Base-by-base conservation (phyloP, 768 basidiomycete species). In the Phallus indusiatus region DNA sequence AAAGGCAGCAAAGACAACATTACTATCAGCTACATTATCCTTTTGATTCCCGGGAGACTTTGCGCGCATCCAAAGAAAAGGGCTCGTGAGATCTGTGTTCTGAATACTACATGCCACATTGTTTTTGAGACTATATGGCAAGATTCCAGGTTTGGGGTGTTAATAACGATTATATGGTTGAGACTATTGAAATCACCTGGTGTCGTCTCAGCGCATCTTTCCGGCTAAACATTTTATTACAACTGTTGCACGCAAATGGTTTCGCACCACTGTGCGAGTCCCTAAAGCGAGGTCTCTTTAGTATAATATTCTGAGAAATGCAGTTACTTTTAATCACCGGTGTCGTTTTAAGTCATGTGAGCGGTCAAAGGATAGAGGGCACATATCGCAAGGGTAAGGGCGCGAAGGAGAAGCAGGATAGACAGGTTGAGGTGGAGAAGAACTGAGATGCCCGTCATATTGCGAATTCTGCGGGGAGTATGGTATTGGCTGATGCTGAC, bases 141-240 rank as follows among this genome's bases (percentile, higher is more conserved):
- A 47, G 55, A 60, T 62, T 20, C 63, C 28, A 36, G 62, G 62
- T 48, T 53, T 48, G 58, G 28, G 35, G 14, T 28, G 42, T 55
- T 47, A 24, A 47, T 57, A 60, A 47, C 36, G 60, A 24, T 60
- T 24, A 36, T 37, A 21, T 18, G 49, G 34, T 42, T 10, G n/a
- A 14, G 53, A 55, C 20, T 47, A 56, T n/a, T 12, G 42, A 24
- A 68, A 81, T 61, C 64, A 81, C 89, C 81, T 91, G 89, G 69
- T 91, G 89, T 61, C 89, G 81, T 73, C 90, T 91, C 67, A 91
- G 72, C 16, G 89, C 89, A 67, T 91, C 89, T 72, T 90, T 90
- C 63, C 89, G 80, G 53, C 88, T 91, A 67, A 90, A 91, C 2
- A 88, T 90, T 76, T 90, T 90, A 52, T 87, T 88, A 60, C 89